These are phyloP conservation scores for Tylopilus subfusipes DNA, from an alignment of 768 basidiomycete species.

Conservation along the genomic window DNA sequence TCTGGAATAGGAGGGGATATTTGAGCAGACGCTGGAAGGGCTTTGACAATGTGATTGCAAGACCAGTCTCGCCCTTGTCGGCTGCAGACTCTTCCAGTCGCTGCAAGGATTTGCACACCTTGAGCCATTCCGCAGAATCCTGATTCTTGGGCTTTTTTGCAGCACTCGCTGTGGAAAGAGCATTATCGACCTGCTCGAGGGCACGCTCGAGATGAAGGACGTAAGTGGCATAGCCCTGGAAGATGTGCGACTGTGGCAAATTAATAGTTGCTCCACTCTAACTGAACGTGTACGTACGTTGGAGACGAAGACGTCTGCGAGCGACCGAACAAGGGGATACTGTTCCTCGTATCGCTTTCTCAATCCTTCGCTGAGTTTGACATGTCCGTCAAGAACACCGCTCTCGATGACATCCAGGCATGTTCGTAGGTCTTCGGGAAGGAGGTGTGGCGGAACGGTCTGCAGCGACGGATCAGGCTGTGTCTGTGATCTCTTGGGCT, in stretches of 20 bases:
- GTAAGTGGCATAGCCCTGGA: conserved; percentile 91
- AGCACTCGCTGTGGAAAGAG: conserved; percentile 56
- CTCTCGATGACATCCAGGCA: conserved; percentile 85
- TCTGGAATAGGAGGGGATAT: conserved; percentile 97
- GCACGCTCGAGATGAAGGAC: conserved; percentile 93
- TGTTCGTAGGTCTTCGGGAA: conserved; percentile 83
- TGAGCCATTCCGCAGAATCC: conserved; percentile 73
- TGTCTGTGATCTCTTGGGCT: conserved; percentile 64
- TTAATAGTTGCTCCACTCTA: conserved; percentile 13
- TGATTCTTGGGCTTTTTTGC: conserved; percentile 81
- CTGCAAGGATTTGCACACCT: conserved; percentile 69
- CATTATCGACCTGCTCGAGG: conserved; percentile 80
- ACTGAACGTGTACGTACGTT: conserved; percentile 59
- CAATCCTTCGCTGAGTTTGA: conserved; percentile 77
- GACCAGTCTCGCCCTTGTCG: conserved; percentile 88
- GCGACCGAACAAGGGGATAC: conserved; percentile 86
- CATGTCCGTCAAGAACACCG: conserved; percentile 87
- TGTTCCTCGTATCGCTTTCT: conserved; percentile 93
- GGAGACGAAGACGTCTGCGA: conserved; percentile 94
- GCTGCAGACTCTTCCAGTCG: conserved; percentile 75
- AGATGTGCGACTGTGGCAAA: conserved; percentile 74
- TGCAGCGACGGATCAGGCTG: conserved; percentile 42
- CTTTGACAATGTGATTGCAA: conserved; percentile 93
- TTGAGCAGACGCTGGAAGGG: conserved; percentile 96
- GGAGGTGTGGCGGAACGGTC: conserved; percentile 66